phyloP scores from a whole-genome alignment of 1,139 yeast genomes.

The Pichia sp. region DNA sequence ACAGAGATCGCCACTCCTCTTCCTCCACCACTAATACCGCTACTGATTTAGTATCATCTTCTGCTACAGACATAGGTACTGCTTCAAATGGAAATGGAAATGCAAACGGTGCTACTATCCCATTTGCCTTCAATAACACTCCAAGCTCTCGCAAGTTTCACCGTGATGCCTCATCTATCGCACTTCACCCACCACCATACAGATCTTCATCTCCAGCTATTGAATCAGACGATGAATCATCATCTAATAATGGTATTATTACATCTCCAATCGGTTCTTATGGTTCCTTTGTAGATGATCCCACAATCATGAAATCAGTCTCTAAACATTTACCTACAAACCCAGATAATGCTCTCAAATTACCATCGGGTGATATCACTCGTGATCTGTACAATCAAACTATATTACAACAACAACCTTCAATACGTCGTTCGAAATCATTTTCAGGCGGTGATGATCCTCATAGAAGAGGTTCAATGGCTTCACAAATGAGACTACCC shows the following conservation, averaged over 20 bases:
- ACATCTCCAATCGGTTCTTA: conserved; percentile 10
- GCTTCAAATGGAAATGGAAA: too few relatives aligned
- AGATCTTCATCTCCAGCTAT: conserved; percentile 13
- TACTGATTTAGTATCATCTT: too few relatives aligned
- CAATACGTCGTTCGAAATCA: conserved; percentile 24
- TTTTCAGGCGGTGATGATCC: conserved; percentile 22
- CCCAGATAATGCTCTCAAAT: conserved; percentile 34
- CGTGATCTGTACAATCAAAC: conserved; percentile 40
- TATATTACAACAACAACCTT: conserved; percentile 1
- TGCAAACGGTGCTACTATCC: too few relatives aligned
- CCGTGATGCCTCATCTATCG: too few relatives aligned
- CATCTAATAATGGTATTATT: not conserved
- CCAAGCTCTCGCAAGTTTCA: conserved; percentile 11
- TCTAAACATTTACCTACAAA: conserved; percentile 25
- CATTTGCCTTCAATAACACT: too few relatives aligned
- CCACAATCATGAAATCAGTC: conserved; percentile 20
- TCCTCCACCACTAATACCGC: conserved; percentile 4
- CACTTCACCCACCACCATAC: conserved; percentile 2
- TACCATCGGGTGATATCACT: conserved; percentile 69
- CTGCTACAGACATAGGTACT: not conserved
- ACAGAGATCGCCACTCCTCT: conserved; percentile 8
- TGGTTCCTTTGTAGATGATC: conserved; percentile 24
- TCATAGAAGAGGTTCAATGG: conserved; percentile 52
- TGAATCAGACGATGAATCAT: conserved; percentile 14
- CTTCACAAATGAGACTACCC: conserved; percentile 65